Percentiles rank a stretch among this genome's conserved stretches.
These are phyloP conservation scores for Boletus huronensis DNA, from an alignment of 768 basidiomycete species.

Conservation along the genomic window DNA sequence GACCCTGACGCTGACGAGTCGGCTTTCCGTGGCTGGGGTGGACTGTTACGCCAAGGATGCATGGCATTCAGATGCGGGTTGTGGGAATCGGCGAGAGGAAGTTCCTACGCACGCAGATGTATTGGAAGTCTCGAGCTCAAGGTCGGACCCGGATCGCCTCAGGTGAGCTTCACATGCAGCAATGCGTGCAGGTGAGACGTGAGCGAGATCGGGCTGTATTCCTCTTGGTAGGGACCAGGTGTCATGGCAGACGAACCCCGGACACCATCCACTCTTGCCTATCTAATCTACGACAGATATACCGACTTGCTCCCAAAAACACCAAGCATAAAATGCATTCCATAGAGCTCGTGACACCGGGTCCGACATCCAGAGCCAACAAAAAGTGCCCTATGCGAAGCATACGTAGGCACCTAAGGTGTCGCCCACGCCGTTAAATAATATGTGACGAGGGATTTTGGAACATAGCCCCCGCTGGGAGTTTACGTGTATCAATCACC, in stretches of 20 bases:
- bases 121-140: constrained; percentile 3
- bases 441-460: background rate
- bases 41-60: constrained; percentile 1
- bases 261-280: constrained; percentile 12
- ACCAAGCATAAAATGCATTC: background rate
- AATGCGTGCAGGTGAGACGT: constrained; percentile 7
- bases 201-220: background rate
- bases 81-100: constrained; percentile 7
- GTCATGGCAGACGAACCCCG: constrained; percentile 17
- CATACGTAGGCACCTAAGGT: background rate
- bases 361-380: background rate
- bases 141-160: constrained; percentile 9
- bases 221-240: background rate
- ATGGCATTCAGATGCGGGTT: background rate
- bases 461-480: background rate
- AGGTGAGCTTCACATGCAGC: constrained; percentile 22
- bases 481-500: constrained; percentile 6
- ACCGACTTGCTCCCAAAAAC: background rate
- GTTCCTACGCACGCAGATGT: constrained; percentile 12
- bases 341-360: background rate
- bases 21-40: background rate
- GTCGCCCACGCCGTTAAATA: constrained; percentile 4
- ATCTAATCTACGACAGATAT: background rate
- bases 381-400: background rate
- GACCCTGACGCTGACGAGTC: constrained; percentile 6